Base-by-base conservation (phyloP, 2,329 filamentous ascomycete species). In the Fusarium aywerte region DNA sequence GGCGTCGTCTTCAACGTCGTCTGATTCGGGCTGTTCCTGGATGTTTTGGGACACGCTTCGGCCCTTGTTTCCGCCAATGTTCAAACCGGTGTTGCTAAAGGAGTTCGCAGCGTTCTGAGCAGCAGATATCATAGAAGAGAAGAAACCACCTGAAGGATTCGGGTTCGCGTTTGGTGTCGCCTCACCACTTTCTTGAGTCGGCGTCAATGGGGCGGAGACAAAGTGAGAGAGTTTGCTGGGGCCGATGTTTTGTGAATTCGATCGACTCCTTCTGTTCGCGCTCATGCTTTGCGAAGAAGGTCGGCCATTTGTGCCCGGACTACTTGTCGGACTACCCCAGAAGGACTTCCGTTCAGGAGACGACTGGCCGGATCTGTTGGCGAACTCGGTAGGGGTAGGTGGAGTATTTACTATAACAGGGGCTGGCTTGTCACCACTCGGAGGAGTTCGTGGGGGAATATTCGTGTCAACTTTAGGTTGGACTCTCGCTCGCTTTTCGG, bases 191-290 rank as follows among this genome's bases (percentile, higher is more conserved):
- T 97, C 94, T 35, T 87, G 83, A 1, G 90, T 91, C 9, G 93
- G 92, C 4, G 93, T 92, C 51, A 96, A 82, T 10, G 93, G 90
- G 16, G 86, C 88, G 54, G 86, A 84, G 67, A 89, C 89, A 48
- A 89, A 89, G 67, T 87, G 93, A 31, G 94, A 97, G 35, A 97
- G 85, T 80, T 96, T 97, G 84, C 93, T 97, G 31, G 93, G 94
- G 40, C 85, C 85, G 66, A 89, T 79, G 58, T 78, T 84, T 62
- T 78, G 79, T 65, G 85, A 86, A 74, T 81, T 81, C 82, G 88
- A 84, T 74, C 83, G 82, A 62, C 76, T 76, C 68, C 85, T 81
- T 73, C 83, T 79, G 63, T 94, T 91, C 58, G 89, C 87, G 79
- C 89, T 92, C 87, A 92, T 92, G 74, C 86, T 90, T 73, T 87